Conservation (phyloP, 1,284 basidiomycete genomes). For the Ceratobasidium sp. region DNA sequence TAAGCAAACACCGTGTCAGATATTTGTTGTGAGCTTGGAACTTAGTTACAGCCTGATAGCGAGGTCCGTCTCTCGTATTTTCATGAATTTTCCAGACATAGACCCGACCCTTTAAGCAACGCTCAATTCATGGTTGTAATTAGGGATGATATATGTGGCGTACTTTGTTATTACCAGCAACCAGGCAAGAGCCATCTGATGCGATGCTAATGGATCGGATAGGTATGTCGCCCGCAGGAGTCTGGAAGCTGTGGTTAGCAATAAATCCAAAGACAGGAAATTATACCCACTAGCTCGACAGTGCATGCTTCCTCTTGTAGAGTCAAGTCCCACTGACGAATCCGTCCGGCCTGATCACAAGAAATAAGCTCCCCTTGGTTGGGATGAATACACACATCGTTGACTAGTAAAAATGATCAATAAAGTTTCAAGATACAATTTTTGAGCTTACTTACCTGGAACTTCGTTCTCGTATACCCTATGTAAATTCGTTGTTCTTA, state of each 20-base stretch:
- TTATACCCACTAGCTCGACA: conserved; percentile 84
- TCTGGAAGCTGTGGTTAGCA: conserved; percentile 58
- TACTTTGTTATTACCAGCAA: conserved; percentile 97
- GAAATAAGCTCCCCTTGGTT: conserved; percentile 99
- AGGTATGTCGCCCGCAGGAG: conserved; percentile 93
- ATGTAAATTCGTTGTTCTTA: conserved; percentile 76
- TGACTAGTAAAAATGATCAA: conserved; percentile 63
- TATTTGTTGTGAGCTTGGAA: conserved; percentile 97
- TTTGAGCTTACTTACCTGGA: conserved; percentile 61
- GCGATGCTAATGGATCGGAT: conserved; percentile 96
- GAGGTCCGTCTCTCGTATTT: conserved; percentile 70
- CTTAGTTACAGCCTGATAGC: conserved; percentile 93
- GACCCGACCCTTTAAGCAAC: conserved; percentile 81
- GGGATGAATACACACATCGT: conserved; percentile 97
- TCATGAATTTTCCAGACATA: conserved; percentile 98
- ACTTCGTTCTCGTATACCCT: conserved; percentile 83
- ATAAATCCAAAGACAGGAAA: background rate
- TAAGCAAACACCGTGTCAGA: conserved; percentile 89
- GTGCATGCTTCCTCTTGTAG: conserved; percentile 87
- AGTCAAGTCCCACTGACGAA: conserved; percentile 98
- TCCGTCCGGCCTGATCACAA: conserved; percentile 98
- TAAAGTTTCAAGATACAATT: background rate
- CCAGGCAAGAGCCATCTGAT: conserved; percentile 92
- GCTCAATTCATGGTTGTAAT: too few relatives aligned
- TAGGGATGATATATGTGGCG: too few relatives aligned